Base-by-base conservation (phyloP, 225 moss, liverwort and hornwort genomes). In the Lunularia cruciata region DNA sequence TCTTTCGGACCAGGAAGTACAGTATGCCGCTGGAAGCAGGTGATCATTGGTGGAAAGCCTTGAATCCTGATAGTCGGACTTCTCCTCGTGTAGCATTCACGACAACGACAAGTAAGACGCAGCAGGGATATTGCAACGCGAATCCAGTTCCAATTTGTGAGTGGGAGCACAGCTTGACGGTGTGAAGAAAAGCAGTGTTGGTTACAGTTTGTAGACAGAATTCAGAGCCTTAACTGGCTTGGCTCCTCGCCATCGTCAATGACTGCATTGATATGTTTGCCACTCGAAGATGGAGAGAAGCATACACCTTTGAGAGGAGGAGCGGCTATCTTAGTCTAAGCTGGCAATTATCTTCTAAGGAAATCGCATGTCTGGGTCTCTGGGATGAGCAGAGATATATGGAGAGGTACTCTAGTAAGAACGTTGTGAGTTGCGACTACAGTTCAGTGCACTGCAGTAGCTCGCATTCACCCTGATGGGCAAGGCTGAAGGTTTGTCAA, bases 401-500 rank as follows among this genome's bases (percentile, higher is more conserved):
- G 57, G 57, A 33, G 19, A 30, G 19, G 34, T 32, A 32, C 18
- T 57, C 15, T n/a, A 32, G 30, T 4, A 57, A 57, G 57, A 30
- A 31, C 16, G 33, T 31, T 57, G 57, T 57, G 57, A 7, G 33
- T 18, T 26, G 31, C 34, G 28, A 8, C 18, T 18, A 32, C 9
- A 32, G 57, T 34, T 18, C 28, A 54, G 19, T 57, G 12, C 27
- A 18, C 19, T 1, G 26, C 12, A 30, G 56, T 11, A 55, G 6
- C 56, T 57, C 56, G 25, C 56, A 30, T 18, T 57, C 22, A 30
- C 9, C n/a, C 47, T 47, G 48, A 65, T 65, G 65, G 65, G 65
- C 47, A 65, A 28, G 28, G 48, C 14, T 47, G 33, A 19, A 76
- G 16, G 33, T n/a, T 18, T 51, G 34, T 39, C 61, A 40, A 63